These are phyloP conservation scores for Lepidium didymum DNA, from an alignment of 345 rosid genomes.

Conservation along the genomic window DNA sequence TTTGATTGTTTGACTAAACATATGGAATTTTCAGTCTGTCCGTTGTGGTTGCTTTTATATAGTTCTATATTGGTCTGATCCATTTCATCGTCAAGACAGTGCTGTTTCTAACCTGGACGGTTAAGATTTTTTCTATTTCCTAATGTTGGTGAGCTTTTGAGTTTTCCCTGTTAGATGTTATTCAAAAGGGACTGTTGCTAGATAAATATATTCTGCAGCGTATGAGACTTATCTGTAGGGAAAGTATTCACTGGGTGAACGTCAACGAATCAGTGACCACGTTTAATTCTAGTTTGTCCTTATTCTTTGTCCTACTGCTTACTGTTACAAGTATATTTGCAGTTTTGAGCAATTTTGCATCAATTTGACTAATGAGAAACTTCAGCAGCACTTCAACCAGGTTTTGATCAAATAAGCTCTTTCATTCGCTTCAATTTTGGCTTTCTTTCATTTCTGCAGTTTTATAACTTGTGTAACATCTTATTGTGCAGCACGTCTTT, in stretches of 20 bases:
- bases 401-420: constrained; percentile 34
- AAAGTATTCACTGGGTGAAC: background rate
- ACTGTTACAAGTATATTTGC: constrained; percentile 29
- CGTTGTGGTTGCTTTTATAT: constrained; percentile 5
- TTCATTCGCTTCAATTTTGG: background rate
- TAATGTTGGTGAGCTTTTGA: constrained; percentile 8
- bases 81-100: constrained; percentile 12
- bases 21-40: background rate
- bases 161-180: background rate
- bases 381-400: constrained; percentile 99
- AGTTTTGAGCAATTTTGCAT: constrained; percentile 99
- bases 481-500: constrained; percentile 79
- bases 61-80: constrained; percentile 4
- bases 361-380: constrained; percentile 98
- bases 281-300: background rate
- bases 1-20: background rate
- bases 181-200: background rate
- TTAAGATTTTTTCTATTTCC: background rate
- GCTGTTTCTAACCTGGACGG: background rate
- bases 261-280: background rate
- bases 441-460: constrained; percentile 6
- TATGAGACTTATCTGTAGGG: background rate
- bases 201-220: background rate
- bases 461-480: constrained; percentile 14
- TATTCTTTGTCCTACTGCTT: constrained; percentile 17